These are phyloP conservation scores for Talaromyces funiculosus DNA, from an alignment of 2,329 filamentous ascomycete species.

Conservation along the genomic window DNA sequence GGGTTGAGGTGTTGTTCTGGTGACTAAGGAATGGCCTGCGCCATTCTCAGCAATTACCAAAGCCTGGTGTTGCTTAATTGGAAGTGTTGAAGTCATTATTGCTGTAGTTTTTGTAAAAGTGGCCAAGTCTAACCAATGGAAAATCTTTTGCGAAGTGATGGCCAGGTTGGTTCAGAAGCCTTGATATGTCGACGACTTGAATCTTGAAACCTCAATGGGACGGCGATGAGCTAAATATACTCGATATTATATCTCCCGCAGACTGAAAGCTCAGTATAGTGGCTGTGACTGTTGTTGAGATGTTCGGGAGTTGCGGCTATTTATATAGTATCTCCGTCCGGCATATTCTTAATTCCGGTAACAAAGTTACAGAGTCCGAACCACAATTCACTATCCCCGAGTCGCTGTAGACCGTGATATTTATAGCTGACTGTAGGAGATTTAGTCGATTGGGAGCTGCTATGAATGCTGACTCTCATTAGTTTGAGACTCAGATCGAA, in stretches of 20 bases:
- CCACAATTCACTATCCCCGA: not conserved
- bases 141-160: not conserved
- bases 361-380: not conserved
- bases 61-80: not conserved
- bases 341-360: not conserved
- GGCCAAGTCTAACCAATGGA: not conserved
- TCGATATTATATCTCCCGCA: no score
- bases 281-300: not conserved
- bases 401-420: not conserved
- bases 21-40: not conserved
- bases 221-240: not conserved
- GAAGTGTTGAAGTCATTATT: not conserved
- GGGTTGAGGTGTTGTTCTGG: slow-evolving; percentile 23
- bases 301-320: not conserved
- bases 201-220: not conserved
- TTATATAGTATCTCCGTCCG: not conserved
- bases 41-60: slow-evolving; percentile 1
- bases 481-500: no score
- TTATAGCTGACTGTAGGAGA: not conserved
- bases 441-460: not conserved
- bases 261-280: not conserved
- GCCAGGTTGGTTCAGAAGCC: not conserved
- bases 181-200: not conserved
- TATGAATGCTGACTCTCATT: not conserved
- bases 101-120: not conserved